A percentile compares a stretch with the other conserved stretches of the same genome.
Conservation (phyloP, 2,329 filamentous ascomycete species). For the Fusarium sp. region DNA sequence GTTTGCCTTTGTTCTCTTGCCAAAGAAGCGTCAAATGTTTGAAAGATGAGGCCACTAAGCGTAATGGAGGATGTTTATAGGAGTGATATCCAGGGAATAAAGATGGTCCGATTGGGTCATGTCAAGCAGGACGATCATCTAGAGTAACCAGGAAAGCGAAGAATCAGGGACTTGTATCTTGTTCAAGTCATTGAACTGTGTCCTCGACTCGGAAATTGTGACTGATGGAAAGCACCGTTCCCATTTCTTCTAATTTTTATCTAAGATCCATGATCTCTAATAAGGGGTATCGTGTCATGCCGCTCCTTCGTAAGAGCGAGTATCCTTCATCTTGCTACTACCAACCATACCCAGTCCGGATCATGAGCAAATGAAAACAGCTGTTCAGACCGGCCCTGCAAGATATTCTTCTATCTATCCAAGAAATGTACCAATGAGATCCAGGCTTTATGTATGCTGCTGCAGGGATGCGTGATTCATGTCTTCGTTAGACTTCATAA, state of each 20-base stretch:
- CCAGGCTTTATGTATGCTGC: conserved; percentile 37
- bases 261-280: conserved; percentile 26
- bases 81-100: conserved; percentile 23
- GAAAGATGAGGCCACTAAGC: conserved; percentile 19
- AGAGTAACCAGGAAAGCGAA: conserved; percentile 18
- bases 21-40: conserved; percentile 21
- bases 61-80: conserved; percentile 42
- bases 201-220: background rate
- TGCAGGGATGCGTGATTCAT: conserved; percentile 33
- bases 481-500: conserved; percentile 43
- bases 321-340: conserved; percentile 20
- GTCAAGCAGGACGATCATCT: conserved; percentile 13
- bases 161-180: conserved; percentile 35
- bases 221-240: background rate
- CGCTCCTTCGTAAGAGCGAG: conserved; percentile 10
- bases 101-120: conserved; percentile 8
- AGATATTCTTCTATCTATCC: conserved; percentile 33
- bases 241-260: conserved; percentile 18
- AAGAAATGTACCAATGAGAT: conserved; percentile 43
- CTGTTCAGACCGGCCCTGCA: conserved; percentile 17
- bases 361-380: conserved; percentile 3
- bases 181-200: conserved; percentile 11
- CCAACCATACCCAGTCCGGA: conserved; percentile 12
- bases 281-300: conserved; percentile 30
- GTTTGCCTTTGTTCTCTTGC: conserved; percentile 17